Conservation (phyloP, 768 basidiomycete species). For the Clathrus columnatus region DNA sequence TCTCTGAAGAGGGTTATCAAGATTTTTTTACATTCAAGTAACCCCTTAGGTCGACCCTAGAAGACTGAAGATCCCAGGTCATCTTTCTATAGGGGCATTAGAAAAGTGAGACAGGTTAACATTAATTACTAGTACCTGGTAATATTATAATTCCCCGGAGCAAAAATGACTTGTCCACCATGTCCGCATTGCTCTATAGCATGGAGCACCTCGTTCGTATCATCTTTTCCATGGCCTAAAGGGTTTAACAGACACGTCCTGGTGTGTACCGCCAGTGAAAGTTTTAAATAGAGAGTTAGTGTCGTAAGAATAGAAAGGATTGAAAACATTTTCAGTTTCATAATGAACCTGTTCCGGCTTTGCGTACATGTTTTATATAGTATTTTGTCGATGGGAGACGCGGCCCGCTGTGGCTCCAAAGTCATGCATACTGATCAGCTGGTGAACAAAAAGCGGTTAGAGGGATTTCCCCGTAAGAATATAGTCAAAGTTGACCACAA, state of each 20-base stretch:
- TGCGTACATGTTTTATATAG: background rate
- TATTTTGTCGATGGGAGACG: background rate
- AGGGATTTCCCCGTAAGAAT: no score
- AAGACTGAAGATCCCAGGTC: constrained; percentile 40
- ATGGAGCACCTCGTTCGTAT: constrained; percentile 36
- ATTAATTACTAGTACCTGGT: constrained; percentile 29
- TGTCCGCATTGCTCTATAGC: constrained; percentile 43
- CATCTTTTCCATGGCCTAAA: constrained; percentile 30
- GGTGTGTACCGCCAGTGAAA: background rate
- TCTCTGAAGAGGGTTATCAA: constrained; percentile 1
- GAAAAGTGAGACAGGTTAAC: background rate
- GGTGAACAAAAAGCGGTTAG: background rate
- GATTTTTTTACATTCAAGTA: constrained; percentile 32
- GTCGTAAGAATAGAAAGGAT: no score
- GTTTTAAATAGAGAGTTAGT: background rate
- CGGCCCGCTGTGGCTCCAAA: background rate
- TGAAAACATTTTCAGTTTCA: no score
- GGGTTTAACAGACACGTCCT: constrained; percentile 17
- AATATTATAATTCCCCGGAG: constrained; percentile 39
- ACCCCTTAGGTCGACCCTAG: constrained; percentile 34
- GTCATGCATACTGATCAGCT: background rate
- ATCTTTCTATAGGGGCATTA: constrained; percentile 32
- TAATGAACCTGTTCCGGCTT: no score
- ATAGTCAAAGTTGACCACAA: no score
- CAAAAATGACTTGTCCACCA: constrained; percentile 36